A percentile compares a stretch with the other conserved stretches of the same genome.
Evolutionary conservation across 2,329 filamentous ascomycete genomes (phyloP).

Genomic region (Camptophora hylomeconis): DNA sequence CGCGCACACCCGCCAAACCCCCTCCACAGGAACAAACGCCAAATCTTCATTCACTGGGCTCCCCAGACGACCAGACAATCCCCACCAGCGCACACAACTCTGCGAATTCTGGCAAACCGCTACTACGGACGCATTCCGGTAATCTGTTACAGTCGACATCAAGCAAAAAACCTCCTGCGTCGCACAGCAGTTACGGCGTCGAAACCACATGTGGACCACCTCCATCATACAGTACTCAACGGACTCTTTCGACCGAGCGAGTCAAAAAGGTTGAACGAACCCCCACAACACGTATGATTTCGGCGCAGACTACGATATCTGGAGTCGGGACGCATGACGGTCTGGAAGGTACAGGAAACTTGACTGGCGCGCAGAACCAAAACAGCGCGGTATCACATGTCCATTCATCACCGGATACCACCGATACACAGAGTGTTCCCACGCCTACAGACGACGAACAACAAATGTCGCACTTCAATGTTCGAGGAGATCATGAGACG

Average conservation of each 20-base stretch:
- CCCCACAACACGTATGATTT: constrained; percentile 2
- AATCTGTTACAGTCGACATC: too few relatives aligned
- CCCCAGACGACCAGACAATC: too few relatives aligned
- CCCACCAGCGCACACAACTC: too few relatives aligned
- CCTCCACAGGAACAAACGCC: too few relatives aligned
- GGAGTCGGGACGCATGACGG: background rate
- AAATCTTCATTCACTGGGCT: too few relatives aligned
- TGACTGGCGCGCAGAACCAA: background rate
- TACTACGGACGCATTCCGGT: too few relatives aligned
- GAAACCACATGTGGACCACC: constrained; percentile 37
- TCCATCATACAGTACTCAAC: constrained; percentile 37
- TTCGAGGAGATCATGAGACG: constrained; percentile 17
- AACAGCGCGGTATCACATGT: background rate
- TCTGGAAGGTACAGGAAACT: background rate
- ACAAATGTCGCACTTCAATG: too few relatives aligned
- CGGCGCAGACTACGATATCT: background rate
- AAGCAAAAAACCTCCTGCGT: constrained; percentile 31
- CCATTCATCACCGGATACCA: constrained; percentile 7
- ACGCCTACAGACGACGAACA: constrained; percentile 17
- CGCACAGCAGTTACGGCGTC: constrained; percentile 37
- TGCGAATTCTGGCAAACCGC: too few relatives aligned
- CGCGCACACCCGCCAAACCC: too few relatives aligned
- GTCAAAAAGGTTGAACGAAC: constrained; percentile 12
- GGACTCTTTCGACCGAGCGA: constrained; percentile 24
- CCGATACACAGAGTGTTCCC: constrained; percentile 10